phyloP scores from a whole-genome alignment of 2,329 filamentous ascomycete genomes.

The Sclerotiophoma versabilis region DNA sequence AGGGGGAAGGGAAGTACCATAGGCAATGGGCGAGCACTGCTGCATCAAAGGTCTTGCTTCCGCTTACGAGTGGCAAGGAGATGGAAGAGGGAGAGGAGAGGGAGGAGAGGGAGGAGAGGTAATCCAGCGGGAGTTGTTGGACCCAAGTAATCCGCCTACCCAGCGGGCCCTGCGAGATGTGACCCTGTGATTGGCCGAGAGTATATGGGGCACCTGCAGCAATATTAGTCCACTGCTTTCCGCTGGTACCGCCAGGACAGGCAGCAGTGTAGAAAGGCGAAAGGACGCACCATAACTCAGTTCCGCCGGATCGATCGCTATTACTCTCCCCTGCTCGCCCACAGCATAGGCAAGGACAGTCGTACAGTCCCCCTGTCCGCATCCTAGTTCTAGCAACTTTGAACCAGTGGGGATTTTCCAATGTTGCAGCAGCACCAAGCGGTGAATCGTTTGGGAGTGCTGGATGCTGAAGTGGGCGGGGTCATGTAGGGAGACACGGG shows the following conservation, averaged over 20 bases:
- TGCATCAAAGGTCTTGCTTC: conserved; percentile 50
- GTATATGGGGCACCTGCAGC: conserved; percentile 59
- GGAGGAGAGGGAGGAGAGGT: conserved; percentile 19
- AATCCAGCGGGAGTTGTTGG: conserved; percentile 45
- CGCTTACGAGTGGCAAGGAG: too few species aligned
- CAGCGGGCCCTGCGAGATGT: conserved; percentile 52
- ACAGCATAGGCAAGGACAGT: conserved; percentile 60
- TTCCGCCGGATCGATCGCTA: conserved; percentile 62
- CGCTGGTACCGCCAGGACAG: too few species aligned
- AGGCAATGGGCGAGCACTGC: conserved; percentile 60
- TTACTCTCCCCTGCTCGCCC: conserved; percentile 50
- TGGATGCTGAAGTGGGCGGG: conserved; percentile 26
- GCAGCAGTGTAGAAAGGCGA: background rate
- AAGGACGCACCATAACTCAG: conserved; percentile 55
- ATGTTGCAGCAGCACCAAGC: conserved; percentile 29
- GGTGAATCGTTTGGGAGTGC: conserved; percentile 31
- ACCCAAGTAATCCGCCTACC: conserved; percentile 56
- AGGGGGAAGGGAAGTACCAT: conserved; percentile 61
- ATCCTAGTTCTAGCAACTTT: conserved; percentile 64
- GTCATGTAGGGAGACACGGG: conserved; percentile 29
- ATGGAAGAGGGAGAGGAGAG: conserved; percentile 18
- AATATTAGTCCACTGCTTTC: too few species aligned
- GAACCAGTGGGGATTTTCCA: conserved; percentile 42
- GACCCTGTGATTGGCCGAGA: conserved; percentile 57
- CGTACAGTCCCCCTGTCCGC: conserved; percentile 67